Evolutionary conservation across 768 basidiomycete species (phyloP).

Genomic region (Trametes sanguinea): DNA sequence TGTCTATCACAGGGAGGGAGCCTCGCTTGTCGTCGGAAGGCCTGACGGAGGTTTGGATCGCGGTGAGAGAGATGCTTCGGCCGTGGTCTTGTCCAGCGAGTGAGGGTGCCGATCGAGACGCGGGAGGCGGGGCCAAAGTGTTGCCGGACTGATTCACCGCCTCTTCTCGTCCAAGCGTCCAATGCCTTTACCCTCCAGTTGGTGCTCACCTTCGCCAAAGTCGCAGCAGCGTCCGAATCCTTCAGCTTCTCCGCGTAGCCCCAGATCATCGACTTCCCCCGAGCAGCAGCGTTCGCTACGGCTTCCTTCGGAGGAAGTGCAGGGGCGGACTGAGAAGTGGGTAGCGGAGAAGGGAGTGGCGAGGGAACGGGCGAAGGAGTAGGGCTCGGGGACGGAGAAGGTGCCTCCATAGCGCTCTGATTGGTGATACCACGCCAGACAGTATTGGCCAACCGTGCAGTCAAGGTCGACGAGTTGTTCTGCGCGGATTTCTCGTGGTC

Average conservation of each 20-base stretch:
- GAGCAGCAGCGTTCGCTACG: slow-evolving; percentile 14
- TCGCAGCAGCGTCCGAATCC: slow-evolving; percentile 71
- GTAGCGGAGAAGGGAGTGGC: slow-evolving; percentile 26
- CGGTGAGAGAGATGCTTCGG: slow-evolving; percentile 19
- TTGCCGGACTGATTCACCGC: slow-evolving; percentile 16
- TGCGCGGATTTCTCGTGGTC: slow-evolving; percentile 7
- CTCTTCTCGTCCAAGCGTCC: slow-evolving; percentile 35
- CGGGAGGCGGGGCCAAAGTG: slow-evolving; percentile 25
- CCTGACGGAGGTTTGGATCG: slow-evolving; percentile 6
- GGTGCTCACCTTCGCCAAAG: slow-evolving; percentile 70
- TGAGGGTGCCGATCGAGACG: slow-evolving; percentile 6
- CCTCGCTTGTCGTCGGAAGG: slow-evolving; percentile 31
- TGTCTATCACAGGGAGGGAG: slow-evolving; percentile 44
- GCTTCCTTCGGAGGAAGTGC: slow-evolving; percentile 19
- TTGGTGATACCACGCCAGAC: slow-evolving; percentile 81
- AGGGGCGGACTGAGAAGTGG: slow-evolving; percentile 20
- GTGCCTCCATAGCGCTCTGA: slow-evolving; percentile 69
- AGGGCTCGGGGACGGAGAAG: slow-evolving; percentile 37
- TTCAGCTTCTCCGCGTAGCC: slow-evolving; percentile 72
- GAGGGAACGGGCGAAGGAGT: slow-evolving; percentile 20
- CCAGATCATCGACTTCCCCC: slow-evolving; percentile 51
- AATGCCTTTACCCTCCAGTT: slow-evolving; percentile 74
- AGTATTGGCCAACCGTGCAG: slow-evolving; percentile 58
- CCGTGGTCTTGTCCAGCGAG: slow-evolving; percentile 8
- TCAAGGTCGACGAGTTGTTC: slow-evolving; percentile 40